Base-by-base conservation (phyloP, 148 eudicot species). In the Rhododendron griersonianum region DNA sequence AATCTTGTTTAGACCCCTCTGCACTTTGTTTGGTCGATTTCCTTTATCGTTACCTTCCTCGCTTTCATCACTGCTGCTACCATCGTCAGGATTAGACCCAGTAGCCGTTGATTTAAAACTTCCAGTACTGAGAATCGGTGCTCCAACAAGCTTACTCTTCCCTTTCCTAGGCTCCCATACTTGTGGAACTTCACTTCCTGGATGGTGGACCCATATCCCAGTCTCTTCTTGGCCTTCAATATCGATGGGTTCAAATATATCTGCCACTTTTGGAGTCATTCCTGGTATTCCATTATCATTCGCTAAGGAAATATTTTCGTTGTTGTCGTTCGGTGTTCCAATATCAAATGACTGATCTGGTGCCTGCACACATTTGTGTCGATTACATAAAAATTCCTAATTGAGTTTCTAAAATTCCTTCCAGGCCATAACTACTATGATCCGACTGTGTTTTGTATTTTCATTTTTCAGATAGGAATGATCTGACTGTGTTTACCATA, bases 91-190 rank as follows among this genome's bases (percentile, higher is more conserved):
- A 7, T 50, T 77, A 33, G 91, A 82, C 37, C 85, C 89, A 3
- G 85, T 59, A 79, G 76, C 85, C 7, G 90, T 84, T 47, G 92
- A 89, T 73, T 84, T 92, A 18, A 88, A 89, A 55, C 89, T 89
- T 67, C 86, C 90, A 33, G 75, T 81, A 30, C 81, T 59, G 25
- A n/a, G 87, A 65, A 92, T 89, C 86, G 94, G 81, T 19, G 89
- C 84, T 84, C 86, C 93, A 59, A 79, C 48, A 14, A 84, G 88
- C 75, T 91, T 91, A 71, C 69, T 89, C 83, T 87, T 94, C n/a
- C 95, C 98, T 80, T 95, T 94, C 85, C 95, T 91, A 75, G 98
- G 96, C 85, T 95, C 95, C 99, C 99, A 94, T 69, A 89, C 89
- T 50, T 87, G 93, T 80, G 93, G 81, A 84, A 92, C 92, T 73